Conservation (phyloP, 2,329 filamentous ascomycete species). For the Stagonosporopsis tanaceti region DNA sequence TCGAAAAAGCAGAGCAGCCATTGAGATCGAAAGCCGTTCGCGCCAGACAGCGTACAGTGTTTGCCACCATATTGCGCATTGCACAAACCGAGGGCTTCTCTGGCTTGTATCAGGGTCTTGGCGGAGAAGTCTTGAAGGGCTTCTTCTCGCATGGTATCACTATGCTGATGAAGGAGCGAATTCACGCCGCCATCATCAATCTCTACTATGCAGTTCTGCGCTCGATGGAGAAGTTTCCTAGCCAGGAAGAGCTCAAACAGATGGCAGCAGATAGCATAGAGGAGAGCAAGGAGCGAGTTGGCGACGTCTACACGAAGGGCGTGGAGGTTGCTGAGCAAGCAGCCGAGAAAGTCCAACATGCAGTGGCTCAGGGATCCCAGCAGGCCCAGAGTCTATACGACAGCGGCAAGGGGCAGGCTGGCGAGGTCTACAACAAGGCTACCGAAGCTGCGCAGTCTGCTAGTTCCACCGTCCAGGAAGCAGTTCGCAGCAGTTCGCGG, state of each 20-base stretch:
- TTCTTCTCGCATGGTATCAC: constrained; percentile 88
- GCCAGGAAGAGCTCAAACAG: constrained; percentile 51
- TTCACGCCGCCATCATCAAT: constrained; percentile 76
- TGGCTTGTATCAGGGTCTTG: constrained; percentile 78
- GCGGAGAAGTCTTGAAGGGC: constrained; percentile 78
- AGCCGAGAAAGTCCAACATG: constrained; percentile 37
- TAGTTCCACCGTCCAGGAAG: constrained; percentile 20
- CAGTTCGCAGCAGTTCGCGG: constrained; percentile 32
- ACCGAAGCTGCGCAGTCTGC: constrained; percentile 22
- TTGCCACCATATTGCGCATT: constrained; percentile 68
- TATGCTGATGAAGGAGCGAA: constrained; percentile 83
- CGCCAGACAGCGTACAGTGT: constrained; percentile 60
- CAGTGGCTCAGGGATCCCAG: constrained; percentile 33
- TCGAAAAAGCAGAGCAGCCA: constrained; percentile 35
- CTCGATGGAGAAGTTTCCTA: constrained; percentile 51
- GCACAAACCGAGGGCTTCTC: constrained; percentile 69
- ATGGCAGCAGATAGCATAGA: constrained; percentile 41
- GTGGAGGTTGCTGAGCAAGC: constrained; percentile 37
- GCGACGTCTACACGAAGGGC: constrained; percentile 33
- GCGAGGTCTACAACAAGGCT: constrained; percentile 20
- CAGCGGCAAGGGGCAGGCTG: constrained; percentile 36
- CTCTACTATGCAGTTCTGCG: constrained; percentile 73
- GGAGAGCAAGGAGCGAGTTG: constrained; percentile 41
- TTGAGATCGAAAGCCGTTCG: constrained; percentile 31
- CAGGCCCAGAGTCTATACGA: constrained; percentile 38